Conservation (phyloP, 1,284 basidiomycete species). For the Ganoderma sp. region DNA sequence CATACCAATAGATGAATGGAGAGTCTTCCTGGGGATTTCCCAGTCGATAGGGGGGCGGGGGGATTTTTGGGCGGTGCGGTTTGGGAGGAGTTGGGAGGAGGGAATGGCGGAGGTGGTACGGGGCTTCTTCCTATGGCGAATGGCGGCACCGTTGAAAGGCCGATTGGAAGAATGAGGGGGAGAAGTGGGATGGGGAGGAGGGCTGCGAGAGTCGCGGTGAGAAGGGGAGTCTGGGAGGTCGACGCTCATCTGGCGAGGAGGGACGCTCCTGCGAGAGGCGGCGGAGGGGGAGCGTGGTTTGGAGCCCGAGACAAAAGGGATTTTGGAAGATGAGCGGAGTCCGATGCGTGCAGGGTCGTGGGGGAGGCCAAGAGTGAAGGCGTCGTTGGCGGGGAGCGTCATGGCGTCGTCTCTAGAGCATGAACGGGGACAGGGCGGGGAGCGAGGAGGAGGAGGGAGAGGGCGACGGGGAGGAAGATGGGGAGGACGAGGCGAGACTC, state of each 20-base stretch:
- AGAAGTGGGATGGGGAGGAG: constrained; percentile 7
- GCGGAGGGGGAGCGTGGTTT: constrained; percentile 32
- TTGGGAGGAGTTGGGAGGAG: constrained; percentile 15
- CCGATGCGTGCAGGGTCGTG: constrained; percentile 49
- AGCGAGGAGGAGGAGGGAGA: background rate
- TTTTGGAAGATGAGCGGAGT: constrained; percentile 54
- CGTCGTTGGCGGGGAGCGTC: constrained; percentile 58
- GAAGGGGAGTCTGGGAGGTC: constrained; percentile 15
- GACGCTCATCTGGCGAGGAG: constrained; percentile 27
- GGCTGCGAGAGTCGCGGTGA: constrained; percentile 12
- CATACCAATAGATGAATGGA: constrained; percentile 91
- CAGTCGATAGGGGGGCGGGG: constrained; percentile 52
- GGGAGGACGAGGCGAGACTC: background rate
- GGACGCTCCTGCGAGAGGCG: constrained; percentile 19
- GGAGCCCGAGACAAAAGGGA: constrained; percentile 43
- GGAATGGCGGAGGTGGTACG: constrained; percentile 19
- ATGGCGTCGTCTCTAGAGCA: constrained; percentile 37
- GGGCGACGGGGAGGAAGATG: background rate
- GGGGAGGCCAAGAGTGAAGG: constrained; percentile 52
- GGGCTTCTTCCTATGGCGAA: constrained; percentile 31
- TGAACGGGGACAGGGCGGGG: background rate
- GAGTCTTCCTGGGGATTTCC: constrained; percentile 91
- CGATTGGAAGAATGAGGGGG: constrained; percentile 14
- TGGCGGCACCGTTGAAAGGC: constrained; percentile 19
- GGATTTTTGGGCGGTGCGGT: constrained; percentile 20